Conservation (phyloP, 805 yeast genomes). For the Helenozyma baotianmanensis region DNA sequence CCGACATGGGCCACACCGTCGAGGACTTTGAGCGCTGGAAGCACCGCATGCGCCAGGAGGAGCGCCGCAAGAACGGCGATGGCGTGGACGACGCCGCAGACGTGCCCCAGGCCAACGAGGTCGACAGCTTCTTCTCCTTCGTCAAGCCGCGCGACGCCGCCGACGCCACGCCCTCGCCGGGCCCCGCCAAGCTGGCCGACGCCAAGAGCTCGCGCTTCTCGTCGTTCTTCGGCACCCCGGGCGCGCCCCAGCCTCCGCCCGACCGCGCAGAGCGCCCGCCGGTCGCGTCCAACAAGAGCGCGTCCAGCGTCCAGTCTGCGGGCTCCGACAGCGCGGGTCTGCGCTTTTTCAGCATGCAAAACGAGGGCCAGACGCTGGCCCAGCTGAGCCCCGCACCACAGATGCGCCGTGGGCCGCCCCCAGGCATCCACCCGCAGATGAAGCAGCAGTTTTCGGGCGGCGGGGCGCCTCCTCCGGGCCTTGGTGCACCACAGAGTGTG, state of each 20-base stretch:
- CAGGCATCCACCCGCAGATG: conserved; percentile 1
- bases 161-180: conserved; percentile 6
- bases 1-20: conserved; percentile 47
- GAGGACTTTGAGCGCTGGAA: conserved; percentile 61
- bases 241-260: conserved; percentile 1
- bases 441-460: too few relatives aligned
- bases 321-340: conserved; percentile 1
- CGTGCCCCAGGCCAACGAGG: conserved; percentile 29
- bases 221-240: conserved; percentile 13
- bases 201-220: conserved; percentile 22
- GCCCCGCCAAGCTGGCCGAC: conserved; percentile 9
- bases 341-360: conserved; percentile 4
- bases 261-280: not conserved
- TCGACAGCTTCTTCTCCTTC: conserved; percentile 41
- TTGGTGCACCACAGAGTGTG: not conserved
- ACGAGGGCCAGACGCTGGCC: not conserved
- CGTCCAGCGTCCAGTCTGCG: not conserved
- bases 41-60: conserved; percentile 47
- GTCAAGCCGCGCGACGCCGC: conserved; percentile 26
- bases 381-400: not conserved
- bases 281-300: not conserved
- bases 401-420: conserved; percentile 3
- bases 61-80: conserved; percentile 44
- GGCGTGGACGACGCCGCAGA: conserved; percentile 6
- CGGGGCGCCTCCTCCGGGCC: conserved; percentile 1